Conservation (phyloP, 495 filamentous ascomycete species). For the Neurospora tetraspora region DNA sequence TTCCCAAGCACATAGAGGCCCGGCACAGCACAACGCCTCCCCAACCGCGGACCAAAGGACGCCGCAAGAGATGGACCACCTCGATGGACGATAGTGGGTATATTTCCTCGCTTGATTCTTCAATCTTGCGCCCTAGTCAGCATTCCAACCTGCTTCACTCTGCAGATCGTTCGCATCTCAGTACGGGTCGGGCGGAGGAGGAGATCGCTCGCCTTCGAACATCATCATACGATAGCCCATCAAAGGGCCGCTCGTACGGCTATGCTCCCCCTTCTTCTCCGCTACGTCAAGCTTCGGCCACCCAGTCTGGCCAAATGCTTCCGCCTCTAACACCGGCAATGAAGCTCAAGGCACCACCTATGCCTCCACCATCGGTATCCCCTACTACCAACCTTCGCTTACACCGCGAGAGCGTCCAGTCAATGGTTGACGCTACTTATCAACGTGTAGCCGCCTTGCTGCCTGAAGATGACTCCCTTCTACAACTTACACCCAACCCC, state of each 20-base stretch:
- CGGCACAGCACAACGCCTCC: conserved; percentile 65
- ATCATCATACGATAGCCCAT: conserved; percentile 89
- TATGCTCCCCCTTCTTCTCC: conserved; percentile 40
- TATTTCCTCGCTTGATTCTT: conserved; percentile 95
- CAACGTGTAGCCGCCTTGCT: conserved; percentile 55
- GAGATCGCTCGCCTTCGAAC: conserved; percentile 90
- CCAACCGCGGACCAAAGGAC: conserved; percentile 45
- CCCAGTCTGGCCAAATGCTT: conserved; percentile 52
- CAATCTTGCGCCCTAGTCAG: conserved; percentile 60
- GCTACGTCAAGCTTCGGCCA: conserved; percentile 40
- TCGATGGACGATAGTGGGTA: conserved; percentile 92
- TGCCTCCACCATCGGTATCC: conserved; percentile 78
- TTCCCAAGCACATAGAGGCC: conserved; percentile 50
- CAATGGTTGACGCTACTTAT: conserved; percentile 81
- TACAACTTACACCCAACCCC: conserved; percentile 63
- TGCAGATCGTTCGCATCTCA: conserved; percentile 64
- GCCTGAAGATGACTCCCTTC: conserved; percentile 39
- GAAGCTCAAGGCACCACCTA: conserved; percentile 72
- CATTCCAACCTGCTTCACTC: conserved; percentile 56
- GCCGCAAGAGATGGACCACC: conserved; percentile 60
- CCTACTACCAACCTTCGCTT: conserved; percentile 92
- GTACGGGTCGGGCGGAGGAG: conserved; percentile 82
- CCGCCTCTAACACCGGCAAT: conserved; percentile 79
- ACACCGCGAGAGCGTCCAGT: conserved; percentile 76
- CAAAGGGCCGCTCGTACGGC: conserved; percentile 47